Base-by-base conservation (phyloP, 352 stramenopile species). In the Blastocystis sp. region DNA sequence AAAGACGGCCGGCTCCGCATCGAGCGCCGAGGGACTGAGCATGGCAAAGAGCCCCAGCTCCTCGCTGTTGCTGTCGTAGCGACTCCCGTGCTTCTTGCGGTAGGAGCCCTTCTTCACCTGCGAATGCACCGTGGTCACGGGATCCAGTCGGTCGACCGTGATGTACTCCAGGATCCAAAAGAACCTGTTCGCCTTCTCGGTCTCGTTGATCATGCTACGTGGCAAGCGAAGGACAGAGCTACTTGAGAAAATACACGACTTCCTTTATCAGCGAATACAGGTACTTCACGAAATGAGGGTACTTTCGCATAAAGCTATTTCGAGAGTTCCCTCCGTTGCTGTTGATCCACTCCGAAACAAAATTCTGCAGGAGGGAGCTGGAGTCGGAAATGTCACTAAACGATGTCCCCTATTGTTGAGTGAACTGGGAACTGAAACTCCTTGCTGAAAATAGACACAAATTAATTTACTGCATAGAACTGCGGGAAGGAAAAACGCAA, bases 301-400 rank as follows among this genome's bases (percentile, higher is more conserved):
- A 39, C 9, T 68, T 23, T 2, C 29, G 0, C 5, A 68, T 37
- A 11, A 66, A 66, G 54, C 29, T 13, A 9, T 84, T 63, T 3
- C 47, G 18, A 29, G 9, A 11, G 20, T 84, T 29, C 8, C 26
- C 11, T 13, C 62, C 43, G 20, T 26, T 68, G 53, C 53, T 29
- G 39, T 64, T 84, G 18, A 84, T 84, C 73, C 73, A 84, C 56
- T 84, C 73, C 6, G 73, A 84, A 20, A 84, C 62, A n/a, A 47
- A 68, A 26, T 45, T 84, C 50, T 84, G 73, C 18, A 84, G 53
- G 8, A 84, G 56, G 2, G 34, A 68, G 39, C 29, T 34, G 26
- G 34, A 84, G 0, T 41, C 20, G 8, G 56, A 50, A 13, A 84
- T 26, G 11, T 66, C 53, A 9, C 29, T 64, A 53, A 69, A 50